phyloP scores from a whole-genome alignment of 2,329 filamentous ascomycete species.

The Hypoxylon sp. region DNA sequence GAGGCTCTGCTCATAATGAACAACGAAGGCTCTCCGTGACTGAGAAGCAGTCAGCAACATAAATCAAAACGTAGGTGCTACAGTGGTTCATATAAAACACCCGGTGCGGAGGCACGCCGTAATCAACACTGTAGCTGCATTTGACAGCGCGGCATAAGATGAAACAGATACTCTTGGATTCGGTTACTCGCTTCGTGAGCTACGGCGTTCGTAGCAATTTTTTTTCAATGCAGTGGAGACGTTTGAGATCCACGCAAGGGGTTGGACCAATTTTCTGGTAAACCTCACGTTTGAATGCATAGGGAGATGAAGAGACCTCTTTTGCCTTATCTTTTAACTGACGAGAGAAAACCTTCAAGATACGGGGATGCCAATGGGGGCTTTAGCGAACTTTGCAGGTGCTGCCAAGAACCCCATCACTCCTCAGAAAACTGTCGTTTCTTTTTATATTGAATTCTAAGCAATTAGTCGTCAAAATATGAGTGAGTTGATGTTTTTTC shows the following conservation, averaged over 20 bases:
- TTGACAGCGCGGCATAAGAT: constrained; percentile 7
- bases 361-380: background rate
- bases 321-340: constrained; percentile 7
- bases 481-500: background rate
- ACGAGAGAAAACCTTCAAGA: constrained; percentile 4
- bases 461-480: background rate
- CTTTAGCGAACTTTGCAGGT: background rate
- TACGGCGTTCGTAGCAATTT: background rate
- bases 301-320: constrained; percentile 3
- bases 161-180: constrained; percentile 30
- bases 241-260: constrained; percentile 32
- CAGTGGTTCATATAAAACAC: constrained; percentile 7
- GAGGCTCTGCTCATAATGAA: constrained; percentile 26
- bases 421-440: background rate
- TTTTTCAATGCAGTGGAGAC: constrained; percentile 18
- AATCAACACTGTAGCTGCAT: background rate
- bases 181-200: constrained; percentile 6
- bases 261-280: constrained; percentile 5
- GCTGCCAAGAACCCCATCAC: constrained; percentile 10
- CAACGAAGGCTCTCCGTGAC: constrained; percentile 6
- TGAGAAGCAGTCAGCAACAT: constrained; percentile 26
- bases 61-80: constrained; percentile 32
- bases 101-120: background rate
- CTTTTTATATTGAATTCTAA: background rate
- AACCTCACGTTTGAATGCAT: constrained; percentile 11